Percentiles rank a stretch among this genome's conserved stretches.
Evolutionary conservation across 106 monocot species (phyloP).

Genomic region (Dendrobium catenatum): DNA sequence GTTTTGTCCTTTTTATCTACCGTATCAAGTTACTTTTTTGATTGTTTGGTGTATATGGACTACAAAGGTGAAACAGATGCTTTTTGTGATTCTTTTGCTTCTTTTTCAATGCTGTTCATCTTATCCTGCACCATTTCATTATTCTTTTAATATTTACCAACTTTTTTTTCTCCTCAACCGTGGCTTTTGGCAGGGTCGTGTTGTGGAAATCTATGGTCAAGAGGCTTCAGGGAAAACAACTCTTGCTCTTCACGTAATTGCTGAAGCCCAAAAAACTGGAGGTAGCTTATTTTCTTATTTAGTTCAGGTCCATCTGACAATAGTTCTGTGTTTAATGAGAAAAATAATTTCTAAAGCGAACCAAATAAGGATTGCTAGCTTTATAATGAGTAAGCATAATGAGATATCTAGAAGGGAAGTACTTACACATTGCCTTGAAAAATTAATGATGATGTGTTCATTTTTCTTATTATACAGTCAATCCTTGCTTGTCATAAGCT

Average conservation of each 20-base stretch:
- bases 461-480: neutral
- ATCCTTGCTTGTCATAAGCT: neutral
- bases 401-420: neutral
- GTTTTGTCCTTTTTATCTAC: neutral
- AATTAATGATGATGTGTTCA: neutral
- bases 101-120: neutral
- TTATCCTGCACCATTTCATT: neutral
- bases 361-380: neutral
- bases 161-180: neutral
- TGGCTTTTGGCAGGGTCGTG: conserved; percentile 55
- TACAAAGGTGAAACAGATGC: neutral
- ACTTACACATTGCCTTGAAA: neutral
- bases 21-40: neutral
- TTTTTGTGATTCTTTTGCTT: neutral
- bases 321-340: neutral
- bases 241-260: conserved; percentile 95
- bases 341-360: neutral
- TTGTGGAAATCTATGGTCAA: conserved; percentile 94
- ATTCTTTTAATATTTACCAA: neutral
- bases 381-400: neutral
- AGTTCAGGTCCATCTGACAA: neutral
- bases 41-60: neutral
- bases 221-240: conserved; percentile 98
- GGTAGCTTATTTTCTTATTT: conserved; percentile 26
- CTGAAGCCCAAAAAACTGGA: conserved; percentile 89